Evolutionary conservation across 2,329 filamentous ascomycete genomes (phyloP).

Genomic region (Talaromyces amestolkiae): DNA sequence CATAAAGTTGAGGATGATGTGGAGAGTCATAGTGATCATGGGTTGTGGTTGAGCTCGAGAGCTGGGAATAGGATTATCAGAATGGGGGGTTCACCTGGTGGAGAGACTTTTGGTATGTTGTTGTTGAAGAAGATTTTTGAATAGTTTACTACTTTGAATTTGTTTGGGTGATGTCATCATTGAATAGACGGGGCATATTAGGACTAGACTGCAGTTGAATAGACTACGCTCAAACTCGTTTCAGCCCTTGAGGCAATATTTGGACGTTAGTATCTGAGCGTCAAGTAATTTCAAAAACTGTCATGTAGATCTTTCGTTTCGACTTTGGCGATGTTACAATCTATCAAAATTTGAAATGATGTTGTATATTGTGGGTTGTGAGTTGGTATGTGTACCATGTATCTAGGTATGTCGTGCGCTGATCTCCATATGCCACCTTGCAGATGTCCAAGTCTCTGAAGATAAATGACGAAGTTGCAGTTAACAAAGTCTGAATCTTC

Average conservation of each 20-base stretch:
- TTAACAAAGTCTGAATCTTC: not conserved
- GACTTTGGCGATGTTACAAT: not conserved
- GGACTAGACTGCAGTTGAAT: slow-evolving; percentile 1
- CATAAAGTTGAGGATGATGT: slow-evolving; percentile 48
- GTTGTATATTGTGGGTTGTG: not conserved
- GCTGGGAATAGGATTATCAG: slow-evolving; percentile 79
- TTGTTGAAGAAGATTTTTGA: slow-evolving; percentile 21
- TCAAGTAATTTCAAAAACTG: not conserved
- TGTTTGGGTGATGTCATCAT: not conserved
- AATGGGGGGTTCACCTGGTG: slow-evolving; percentile 57
- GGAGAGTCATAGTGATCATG: slow-evolving; percentile 66
- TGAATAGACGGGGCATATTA: not conserved
- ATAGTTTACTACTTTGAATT: not conserved
- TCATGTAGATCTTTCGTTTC: slow-evolving; percentile 1
- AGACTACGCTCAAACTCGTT: not conserved
- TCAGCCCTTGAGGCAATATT: not conserved
- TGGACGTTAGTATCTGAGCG: not conserved
- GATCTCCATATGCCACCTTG: slow-evolving; percentile 7
- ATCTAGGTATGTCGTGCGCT: slow-evolving; percentile 6
- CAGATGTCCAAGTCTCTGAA: not conserved
- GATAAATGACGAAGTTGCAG: not conserved
- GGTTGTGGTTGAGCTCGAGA: slow-evolving; percentile 69
- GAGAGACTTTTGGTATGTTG: slow-evolving; percentile 17
- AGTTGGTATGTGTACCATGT: slow-evolving; percentile 3
- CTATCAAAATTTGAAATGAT: not conserved